Evolutionary conservation across 1,284 basidiomycete species (phyloP).

Genomic region (Ganoderma lingzhi): DNA sequence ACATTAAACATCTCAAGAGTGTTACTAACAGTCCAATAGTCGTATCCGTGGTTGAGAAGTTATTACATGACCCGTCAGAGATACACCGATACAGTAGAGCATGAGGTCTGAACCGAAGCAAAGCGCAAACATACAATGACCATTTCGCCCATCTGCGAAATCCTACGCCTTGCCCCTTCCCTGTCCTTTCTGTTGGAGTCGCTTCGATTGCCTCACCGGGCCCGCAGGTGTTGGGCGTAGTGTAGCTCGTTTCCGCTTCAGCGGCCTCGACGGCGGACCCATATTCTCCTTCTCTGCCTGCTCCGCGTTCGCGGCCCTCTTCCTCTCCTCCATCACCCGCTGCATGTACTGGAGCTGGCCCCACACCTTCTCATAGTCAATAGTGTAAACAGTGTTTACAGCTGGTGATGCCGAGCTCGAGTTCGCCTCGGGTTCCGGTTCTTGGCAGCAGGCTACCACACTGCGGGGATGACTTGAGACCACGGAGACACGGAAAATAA

Average conservation of each 20-base stretch:
- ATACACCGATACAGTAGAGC: background rate
- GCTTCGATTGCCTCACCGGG: background rate
- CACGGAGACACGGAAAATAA: background rate
- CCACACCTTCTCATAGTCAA: background rate
- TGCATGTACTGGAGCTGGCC: background rate
- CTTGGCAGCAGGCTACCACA: background rate
- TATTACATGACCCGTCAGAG: background rate
- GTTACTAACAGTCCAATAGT: too few species aligned
- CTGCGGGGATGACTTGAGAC: background rate
- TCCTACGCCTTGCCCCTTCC: background rate
- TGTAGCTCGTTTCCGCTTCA: background rate
- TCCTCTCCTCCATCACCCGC: background rate
- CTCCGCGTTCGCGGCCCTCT: background rate
- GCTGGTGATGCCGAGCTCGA: background rate
- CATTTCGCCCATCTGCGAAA: background rate
- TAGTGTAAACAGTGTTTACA: background rate
- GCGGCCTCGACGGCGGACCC: background rate
- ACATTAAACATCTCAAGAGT: background rate
- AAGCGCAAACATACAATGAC: background rate
- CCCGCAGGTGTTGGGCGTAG: background rate
- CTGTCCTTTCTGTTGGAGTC: background rate
- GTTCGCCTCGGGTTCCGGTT: background rate
- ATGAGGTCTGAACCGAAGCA: background rate
- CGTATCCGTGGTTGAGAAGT: background rate
- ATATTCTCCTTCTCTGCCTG: background rate